Evolutionary conservation across 106 monocot species (phyloP), one percentile per base, ranked within the genome.

Genomic region (Dioscorea zingiberensis): DNA sequence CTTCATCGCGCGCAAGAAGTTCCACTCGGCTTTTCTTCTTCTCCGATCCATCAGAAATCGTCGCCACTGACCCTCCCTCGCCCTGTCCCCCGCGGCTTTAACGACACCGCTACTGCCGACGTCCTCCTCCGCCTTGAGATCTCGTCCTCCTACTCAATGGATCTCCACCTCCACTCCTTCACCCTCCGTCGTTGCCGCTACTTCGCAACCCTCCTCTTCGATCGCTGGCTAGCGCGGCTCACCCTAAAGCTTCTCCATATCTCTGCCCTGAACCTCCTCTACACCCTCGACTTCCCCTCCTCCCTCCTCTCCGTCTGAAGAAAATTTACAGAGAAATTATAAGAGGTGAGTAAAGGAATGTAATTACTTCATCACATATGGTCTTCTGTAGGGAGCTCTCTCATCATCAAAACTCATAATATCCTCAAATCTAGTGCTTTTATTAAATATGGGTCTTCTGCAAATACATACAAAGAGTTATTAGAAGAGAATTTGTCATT

Each of bases 171-270:
- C 74, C 80, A 79, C 32, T 95, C 95, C 59, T 49, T 80, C 32
- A 64, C 78, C 51, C 85, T 95, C 59, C 78, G 68, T 45, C 87
- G 87, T 44, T 85, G 83, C 56, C 77, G 77, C 55, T 95, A 85
- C 69, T 95, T 91, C 70, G 64, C 77, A 19, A 84, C 87, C 54
- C 90, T 90, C 68, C 87, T 94, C 54, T 94, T 90, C 73, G 85
- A 72, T 60, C 80, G 91, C 21, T 91, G 91, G 91, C 63, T 25
- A 15, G 48, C 25, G 1, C 71, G 27, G 1, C 45, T 78, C 38
- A 64, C 60, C 27, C 69, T 76, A 25, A 78, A 73, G 25, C 59
- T 85, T 27, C 21, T 21, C 63, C 78, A 15, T 78, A 95, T 78
- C 57, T 88, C 55, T 27, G n/a, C n/a, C n/a, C n/a, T n/a, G n/a